Conservation (phyloP, 371 early-diverging fungal species). For the Circinella minor region DNA sequence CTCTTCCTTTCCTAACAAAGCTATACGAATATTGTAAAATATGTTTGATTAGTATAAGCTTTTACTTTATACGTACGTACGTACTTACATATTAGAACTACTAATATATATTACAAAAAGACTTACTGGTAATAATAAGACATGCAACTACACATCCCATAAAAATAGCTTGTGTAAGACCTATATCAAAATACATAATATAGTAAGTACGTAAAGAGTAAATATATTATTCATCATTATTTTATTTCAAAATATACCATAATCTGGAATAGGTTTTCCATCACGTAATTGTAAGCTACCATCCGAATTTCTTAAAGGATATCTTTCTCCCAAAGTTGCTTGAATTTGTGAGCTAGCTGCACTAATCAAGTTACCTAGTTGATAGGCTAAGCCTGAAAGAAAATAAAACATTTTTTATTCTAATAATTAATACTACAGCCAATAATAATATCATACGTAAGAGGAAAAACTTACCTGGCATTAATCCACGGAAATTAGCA, state of each 20-base stretch:
- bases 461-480: slow-evolving; percentile 45
- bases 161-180: slow-evolving; percentile 61
- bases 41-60: not conserved
- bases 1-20: not conserved
- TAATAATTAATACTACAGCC: too few relatives aligned
- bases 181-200: too few relatives aligned
- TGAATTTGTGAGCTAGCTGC: slow-evolving; percentile 73
- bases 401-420: not conserved
- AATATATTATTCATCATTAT: too few relatives aligned
- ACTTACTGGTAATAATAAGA: slow-evolving; percentile 42
- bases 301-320: slow-evolving; percentile 36
- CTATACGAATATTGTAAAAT: not conserved
- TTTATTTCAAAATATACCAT: slow-evolving; percentile 28
- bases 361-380: slow-evolving; percentile 71
- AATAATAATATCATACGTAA: too few relatives aligned
- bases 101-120: not conserved
- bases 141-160: slow-evolving; percentile 60
- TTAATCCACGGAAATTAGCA: slow-evolving; percentile 63
- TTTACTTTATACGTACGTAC: too few relatives aligned
- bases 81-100: not conserved
- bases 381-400: slow-evolving; percentile 59
- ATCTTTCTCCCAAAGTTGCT: slow-evolving; percentile 63
- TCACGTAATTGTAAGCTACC: slow-evolving; percentile 34
- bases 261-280: slow-evolving; percentile 63
- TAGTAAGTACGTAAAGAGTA: too few relatives aligned